Conservation (phyloP, 1,284 basidiomycete species). For the Mycena citricolor region DNA sequence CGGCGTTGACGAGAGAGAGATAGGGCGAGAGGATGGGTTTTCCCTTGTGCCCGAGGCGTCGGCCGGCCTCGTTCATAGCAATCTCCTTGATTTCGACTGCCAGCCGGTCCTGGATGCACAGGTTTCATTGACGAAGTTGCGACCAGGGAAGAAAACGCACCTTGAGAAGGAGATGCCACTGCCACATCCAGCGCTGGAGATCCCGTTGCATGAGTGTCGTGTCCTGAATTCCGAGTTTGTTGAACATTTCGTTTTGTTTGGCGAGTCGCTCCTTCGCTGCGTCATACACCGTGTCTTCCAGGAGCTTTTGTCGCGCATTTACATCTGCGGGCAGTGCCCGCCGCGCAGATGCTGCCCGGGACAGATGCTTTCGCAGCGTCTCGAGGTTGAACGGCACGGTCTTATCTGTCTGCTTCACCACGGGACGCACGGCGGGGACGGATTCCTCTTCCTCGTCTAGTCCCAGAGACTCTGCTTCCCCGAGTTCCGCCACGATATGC, state of each 20-base stretch:
- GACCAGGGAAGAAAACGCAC: slow-evolving; percentile 40
- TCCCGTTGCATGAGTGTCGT: slow-evolving; percentile 50
- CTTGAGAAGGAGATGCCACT: slow-evolving; percentile 65
- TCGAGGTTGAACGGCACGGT: slow-evolving; percentile 69
- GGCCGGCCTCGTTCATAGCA: slow-evolving; percentile 34
- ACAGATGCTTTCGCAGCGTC: slow-evolving; percentile 66
- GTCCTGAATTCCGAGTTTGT: slow-evolving; percentile 54
- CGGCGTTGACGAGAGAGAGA: slow-evolving; percentile 71
- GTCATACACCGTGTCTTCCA: slow-evolving; percentile 85
- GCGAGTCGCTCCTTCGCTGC: slow-evolving; percentile 75
- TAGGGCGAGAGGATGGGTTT: slow-evolving; percentile 51
- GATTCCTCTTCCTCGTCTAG: slow-evolving; percentile 21
- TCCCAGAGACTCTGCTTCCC: slow-evolving; percentile 50
- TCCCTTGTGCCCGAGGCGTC: slow-evolving; percentile 5
- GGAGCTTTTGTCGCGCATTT: slow-evolving; percentile 74
- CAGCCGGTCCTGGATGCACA: slow-evolving; percentile 43
- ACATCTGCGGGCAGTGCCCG: slow-evolving; percentile 64
- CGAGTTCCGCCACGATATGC: slow-evolving; percentile 55
- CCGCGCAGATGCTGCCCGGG: slow-evolving; percentile 60
- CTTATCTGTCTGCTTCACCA: slow-evolving; percentile 34
- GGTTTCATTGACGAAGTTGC: background rate
- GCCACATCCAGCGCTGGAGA: slow-evolving; percentile 84
- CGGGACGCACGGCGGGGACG: slow-evolving; percentile 11
- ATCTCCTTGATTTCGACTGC: slow-evolving; percentile 58
- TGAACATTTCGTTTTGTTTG: slow-evolving; percentile 63